A percentile compares a stretch with the other conserved stretches of the same genome.
Evolutionary conservation across 371 early-diverging fungal genomes (phyloP).

Genomic region (Coemansia sp.): DNA sequence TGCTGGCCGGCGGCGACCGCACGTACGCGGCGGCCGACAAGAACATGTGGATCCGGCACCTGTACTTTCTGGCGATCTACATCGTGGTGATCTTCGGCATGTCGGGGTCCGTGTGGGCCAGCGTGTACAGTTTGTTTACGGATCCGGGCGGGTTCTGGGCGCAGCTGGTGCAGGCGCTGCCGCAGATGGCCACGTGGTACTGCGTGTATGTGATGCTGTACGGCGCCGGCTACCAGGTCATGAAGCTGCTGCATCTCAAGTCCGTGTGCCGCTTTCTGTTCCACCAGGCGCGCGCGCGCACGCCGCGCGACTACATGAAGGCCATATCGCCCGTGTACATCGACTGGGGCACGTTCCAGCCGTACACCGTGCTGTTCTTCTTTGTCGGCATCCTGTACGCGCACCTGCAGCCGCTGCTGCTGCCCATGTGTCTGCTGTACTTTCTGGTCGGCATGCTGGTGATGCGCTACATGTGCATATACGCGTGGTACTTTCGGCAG

Average conservation of each 20-base stretch:
- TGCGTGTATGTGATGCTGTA: constrained; percentile 70
- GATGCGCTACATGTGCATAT: constrained; percentile 76
- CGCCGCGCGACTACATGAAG: constrained; percentile 65
- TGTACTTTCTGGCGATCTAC: constrained; percentile 83
- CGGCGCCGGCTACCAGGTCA: constrained; percentile 64
- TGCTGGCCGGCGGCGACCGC: constrained; percentile 61
- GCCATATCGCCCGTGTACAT: constrained; percentile 61
- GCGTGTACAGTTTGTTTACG: constrained; percentile 67
- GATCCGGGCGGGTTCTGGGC: constrained; percentile 67
- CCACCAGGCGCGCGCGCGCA: constrained; percentile 52
- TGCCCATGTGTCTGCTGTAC: constrained; percentile 74
- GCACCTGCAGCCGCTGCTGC: constrained; percentile 77
- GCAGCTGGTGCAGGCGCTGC: constrained; percentile 62
- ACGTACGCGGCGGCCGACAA: constrained; percentile 53
- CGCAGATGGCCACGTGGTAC: constrained; percentile 76
- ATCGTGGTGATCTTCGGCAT: constrained; percentile 80
- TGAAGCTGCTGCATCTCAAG: constrained; percentile 69
- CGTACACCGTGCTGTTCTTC: constrained; percentile 70
- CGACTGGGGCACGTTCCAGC: constrained; percentile 65
- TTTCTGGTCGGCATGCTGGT: constrained; percentile 69
- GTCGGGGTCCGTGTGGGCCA: constrained; percentile 69
- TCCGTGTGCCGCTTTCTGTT: constrained; percentile 56
- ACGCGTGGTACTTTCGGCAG: constrained; percentile 80
- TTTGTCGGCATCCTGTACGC: constrained; percentile 83
- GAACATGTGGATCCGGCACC: constrained; percentile 70